Conservation (phyloP, 2,329 filamentous ascomycete genomes). For the Torrubiella hemipterigena region DNA sequence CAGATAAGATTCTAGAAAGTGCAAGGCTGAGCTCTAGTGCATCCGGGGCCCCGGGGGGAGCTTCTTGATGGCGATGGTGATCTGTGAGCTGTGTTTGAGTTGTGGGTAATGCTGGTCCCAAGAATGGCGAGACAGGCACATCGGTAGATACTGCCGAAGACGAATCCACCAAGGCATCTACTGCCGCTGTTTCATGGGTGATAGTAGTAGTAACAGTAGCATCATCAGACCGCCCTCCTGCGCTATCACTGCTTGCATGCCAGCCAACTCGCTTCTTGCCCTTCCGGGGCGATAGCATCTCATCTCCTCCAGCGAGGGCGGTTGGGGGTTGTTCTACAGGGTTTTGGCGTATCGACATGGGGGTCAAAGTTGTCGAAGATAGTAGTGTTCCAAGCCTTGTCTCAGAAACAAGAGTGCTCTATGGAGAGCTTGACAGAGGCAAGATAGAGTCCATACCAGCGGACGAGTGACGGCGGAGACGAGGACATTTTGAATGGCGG, state of each 20-base stretch:
- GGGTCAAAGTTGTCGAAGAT: constrained; percentile 10
- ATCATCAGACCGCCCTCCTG: no score
- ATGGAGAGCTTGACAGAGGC: not conserved
- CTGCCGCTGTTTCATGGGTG: no score
- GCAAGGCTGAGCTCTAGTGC: constrained; percentile 24
- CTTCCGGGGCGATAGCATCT: constrained; percentile 18
- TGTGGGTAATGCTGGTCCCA: no score
- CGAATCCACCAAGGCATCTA: not conserved
- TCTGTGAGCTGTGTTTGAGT: no score
- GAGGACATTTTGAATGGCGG: no score
- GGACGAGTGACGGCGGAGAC: no score
- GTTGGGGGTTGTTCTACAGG: constrained; percentile 13
- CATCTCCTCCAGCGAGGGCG: constrained; percentile 14
- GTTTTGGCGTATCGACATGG: constrained; percentile 7
- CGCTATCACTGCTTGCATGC: constrained; percentile 17
- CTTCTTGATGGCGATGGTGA: no score
- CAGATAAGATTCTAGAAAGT: constrained; percentile 24
- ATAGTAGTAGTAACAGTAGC: no score
- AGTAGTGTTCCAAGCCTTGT: not conserved
- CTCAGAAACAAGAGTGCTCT: not conserved
- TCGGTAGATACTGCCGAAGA: not conserved
- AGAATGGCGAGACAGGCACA: no score
- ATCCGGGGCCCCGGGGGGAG: constrained; percentile 21
- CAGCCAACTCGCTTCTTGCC: constrained; percentile 30
- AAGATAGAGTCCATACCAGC: not conserved